Conservation (phyloP, 305 asterid species). For the Fraxinus latifolia region DNA sequence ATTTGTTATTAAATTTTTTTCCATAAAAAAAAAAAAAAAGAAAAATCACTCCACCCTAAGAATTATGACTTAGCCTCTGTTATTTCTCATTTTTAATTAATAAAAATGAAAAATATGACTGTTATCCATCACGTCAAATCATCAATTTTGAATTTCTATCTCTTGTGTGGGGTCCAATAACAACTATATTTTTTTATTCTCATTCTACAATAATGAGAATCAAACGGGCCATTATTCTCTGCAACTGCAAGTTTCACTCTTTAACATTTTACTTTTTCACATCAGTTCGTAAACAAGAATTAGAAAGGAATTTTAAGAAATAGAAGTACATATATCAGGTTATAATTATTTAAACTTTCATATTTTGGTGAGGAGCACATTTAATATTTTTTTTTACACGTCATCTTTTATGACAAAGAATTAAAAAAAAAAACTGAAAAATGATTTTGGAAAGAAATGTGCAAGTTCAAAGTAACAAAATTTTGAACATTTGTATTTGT, state of each 20-base stretch:
- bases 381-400: neutral
- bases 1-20: too few relatives aligned
- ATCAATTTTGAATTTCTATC: too few relatives aligned
- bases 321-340: neutral
- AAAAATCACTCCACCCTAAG: neutral
- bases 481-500: neutral
- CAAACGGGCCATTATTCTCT: too few relatives aligned
- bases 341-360: neutral
- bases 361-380: neutral
- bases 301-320: neutral
- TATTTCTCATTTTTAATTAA: too few relatives aligned
- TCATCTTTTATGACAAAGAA: neutral
- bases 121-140: too few relatives aligned
- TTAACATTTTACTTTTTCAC: neutral
- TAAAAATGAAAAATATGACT: too few relatives aligned
- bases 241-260: neutral
- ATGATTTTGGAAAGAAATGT: neutral
- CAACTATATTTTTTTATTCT: too few relatives aligned
- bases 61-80: neutral
- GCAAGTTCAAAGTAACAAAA: neutral
- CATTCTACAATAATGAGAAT: too few relatives aligned
- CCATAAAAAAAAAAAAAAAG: too few relatives aligned
- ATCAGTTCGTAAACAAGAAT: neutral
- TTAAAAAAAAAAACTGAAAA: neutral
- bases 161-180: too few relatives aligned